Evolutionary conservation across 371 early-diverging fungal genomes (phyloP), one percentile per base, ranked within the genome.

Genomic region (Coemansia sp.): DNA sequence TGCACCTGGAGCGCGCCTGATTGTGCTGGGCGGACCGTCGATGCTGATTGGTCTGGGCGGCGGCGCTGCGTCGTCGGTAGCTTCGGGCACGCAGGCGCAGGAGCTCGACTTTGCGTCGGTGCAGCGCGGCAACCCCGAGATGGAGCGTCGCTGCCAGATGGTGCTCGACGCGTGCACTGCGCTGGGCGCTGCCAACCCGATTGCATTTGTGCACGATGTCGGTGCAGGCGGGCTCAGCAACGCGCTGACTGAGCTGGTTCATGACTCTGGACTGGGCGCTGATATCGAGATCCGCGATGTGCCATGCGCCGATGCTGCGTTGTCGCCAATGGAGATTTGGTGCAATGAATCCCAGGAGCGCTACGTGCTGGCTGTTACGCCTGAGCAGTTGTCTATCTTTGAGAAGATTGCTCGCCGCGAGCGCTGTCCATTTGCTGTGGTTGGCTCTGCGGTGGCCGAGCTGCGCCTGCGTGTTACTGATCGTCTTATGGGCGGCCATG

Each of bases 271-370:
- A 54, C 86, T 93, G 18, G 98, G 98, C 68, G 97, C 96, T 42
- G 75, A 80, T 12, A 91, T 98, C 68, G 91, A 96, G 80, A 81
- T 98, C 26, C 92, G 97, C 52, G 86, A 89, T 44, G 88, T 98
- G 40, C 94, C 91, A 26, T 87, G 87, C 64, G 96, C 93, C 69
- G 98, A 98, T 70, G 86, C 89, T 18, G 82, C 89, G 67, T 89
- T 98, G 91, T 93, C 94, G 33, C 98, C 98, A 30, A 96, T 98
- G 98, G 97, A 96, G 71, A 94, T 98, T 59, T 98, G 98, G 98
- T 98, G 97, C 84, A 98, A 98, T 62, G 98, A 98, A 82, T 89
- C 94, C 47, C 98, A 98, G 82, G 98, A 98, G 80, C 91, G 98
- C 62, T 97, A 96, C 67, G 98, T 97, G 9, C 82, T 95, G 52